Base-by-base conservation (phyloP, 495 filamentous ascomycete species). In the Parathielavia appendiculata region DNA sequence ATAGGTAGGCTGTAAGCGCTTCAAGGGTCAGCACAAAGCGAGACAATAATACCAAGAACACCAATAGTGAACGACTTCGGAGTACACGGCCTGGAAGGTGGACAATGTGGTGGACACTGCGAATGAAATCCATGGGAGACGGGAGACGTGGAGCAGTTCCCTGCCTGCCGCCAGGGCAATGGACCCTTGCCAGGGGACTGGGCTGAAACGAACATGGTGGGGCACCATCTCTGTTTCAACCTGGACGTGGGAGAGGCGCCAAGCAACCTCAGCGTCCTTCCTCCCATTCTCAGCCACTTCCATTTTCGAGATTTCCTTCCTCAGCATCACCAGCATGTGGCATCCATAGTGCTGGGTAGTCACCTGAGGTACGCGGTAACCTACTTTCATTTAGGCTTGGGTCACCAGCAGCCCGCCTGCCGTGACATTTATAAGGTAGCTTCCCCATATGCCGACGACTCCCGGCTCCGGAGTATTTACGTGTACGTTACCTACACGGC, bases 201-300 rank as follows among this genome's bases (percentile, higher is more conserved):
- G 43, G 54, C 45, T 57, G 45, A 57, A 57, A 57, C 54, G 20
- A 23, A 9, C 36, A 39, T 22, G 54, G 36, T 26, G 54, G 54
- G 54, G 54, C 46, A 41, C 19, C 23, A 3, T 26, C 23, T 20
- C n/a, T 55, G 52, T 45, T 54, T 54, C 51, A 35, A 45, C 52
- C 20, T 22, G 41, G 23, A n/a, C n/a, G n/a, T n/a, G n/a, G n/a
- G n/a, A 2, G 26, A 30, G 26, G 26, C 26, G 26, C 26, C n/a
- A n/a, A n/a, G 6, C 26, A 30, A 30, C 26, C 26, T 30, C 26
- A 30, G 26, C 26, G 6, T 6, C 6, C 3, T 6, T 3, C 3
- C 26, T 30, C 6, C 26, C 26, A 6, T 30, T 30, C 26, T n/a
- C 26, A 30, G 2, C 26, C 26, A 30, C 26, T 30, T 30, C 26